Evolutionary conservation across 495 filamentous ascomycete genomes (phyloP).

Genomic region (Cryomyces antarcticus): DNA sequence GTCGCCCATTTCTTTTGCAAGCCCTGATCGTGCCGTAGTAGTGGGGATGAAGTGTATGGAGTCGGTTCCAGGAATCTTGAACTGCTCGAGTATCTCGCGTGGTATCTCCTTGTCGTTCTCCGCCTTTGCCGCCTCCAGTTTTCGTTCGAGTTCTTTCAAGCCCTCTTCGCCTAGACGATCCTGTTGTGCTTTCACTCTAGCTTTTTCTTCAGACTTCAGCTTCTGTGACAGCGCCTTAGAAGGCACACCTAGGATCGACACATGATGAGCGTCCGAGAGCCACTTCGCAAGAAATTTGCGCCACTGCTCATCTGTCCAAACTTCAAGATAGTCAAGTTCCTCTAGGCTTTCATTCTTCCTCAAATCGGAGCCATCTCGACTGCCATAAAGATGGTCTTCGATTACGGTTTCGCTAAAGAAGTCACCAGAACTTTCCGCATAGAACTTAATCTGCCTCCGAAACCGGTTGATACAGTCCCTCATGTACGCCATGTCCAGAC

Average conservation of each 20-base stretch:
- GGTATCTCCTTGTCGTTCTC: conserved; percentile 71
- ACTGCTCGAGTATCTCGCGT: conserved; percentile 51
- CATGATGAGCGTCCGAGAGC: conserved; percentile 67
- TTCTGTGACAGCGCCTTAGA: conserved; percentile 44
- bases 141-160: conserved; percentile 48
- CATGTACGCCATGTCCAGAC: conserved; percentile 76
- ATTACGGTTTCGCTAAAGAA: conserved; percentile 69
- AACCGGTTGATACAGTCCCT: conserved; percentile 66
- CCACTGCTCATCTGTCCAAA: conserved; percentile 73
- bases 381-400: conserved; percentile 78
- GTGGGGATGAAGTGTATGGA: conserved; percentile 90
- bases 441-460: conserved; percentile 54
- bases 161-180: conserved; percentile 41
- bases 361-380: conserved; percentile 63
- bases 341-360: conserved; percentile 37
- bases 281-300: conserved; percentile 59
- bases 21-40: conserved; percentile 63
- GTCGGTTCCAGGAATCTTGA: conserved; percentile 60
- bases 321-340: conserved; percentile 56
- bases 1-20: conserved; percentile 47
- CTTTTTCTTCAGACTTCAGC: conserved; percentile 46
- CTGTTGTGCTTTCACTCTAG: conserved; percentile 37
- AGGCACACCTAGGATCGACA: conserved; percentile 56
- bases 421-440: conserved; percentile 51
- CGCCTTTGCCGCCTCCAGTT: conserved; percentile 57